These are phyloP conservation scores for Phoma sp. DNA, from an alignment of 2,329 filamentous ascomycete genomes.

Conservation along the genomic window DNA sequence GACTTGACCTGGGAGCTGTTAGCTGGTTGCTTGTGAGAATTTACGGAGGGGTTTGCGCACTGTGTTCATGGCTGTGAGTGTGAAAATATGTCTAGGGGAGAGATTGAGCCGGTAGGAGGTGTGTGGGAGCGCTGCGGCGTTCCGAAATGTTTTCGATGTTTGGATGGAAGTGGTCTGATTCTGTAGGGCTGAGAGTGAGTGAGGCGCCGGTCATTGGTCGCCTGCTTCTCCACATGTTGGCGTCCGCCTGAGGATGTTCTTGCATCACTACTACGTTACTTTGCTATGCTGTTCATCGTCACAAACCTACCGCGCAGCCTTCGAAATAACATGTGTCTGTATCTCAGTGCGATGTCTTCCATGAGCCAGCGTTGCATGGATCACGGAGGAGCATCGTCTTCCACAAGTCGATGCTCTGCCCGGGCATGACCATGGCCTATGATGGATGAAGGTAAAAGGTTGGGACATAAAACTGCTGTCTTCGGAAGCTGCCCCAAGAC, in stretches of 20 bases:
- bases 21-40: constrained; percentile 5
- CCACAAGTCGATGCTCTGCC: too few species aligned
- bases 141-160: constrained; percentile 23
- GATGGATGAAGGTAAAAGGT: too few species aligned
- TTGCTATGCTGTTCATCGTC: background rate
- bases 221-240: background rate
- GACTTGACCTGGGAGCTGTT: constrained; percentile 59
- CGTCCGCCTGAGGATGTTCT: too few species aligned
- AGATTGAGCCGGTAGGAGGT: background rate
- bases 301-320: too few species aligned
- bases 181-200: constrained; percentile 5
- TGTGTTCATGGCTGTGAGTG: constrained; percentile 56
- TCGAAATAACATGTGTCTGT: too few species aligned
- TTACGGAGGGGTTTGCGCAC: constrained; percentile 44
- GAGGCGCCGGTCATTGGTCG: constrained; percentile 22
- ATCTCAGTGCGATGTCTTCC: too few species aligned
- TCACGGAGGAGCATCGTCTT: too few species aligned
- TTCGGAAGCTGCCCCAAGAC: background rate
- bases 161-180: constrained; percentile 43
- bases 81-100: background rate
- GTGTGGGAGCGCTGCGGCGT: constrained; percentile 2
- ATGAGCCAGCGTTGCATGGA: too few species aligned
- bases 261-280: background rate
- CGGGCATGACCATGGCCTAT: too few species aligned
- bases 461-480: too few species aligned